A percentile compares a stretch with the other conserved stretches of the same genome.
These are phyloP conservation scores for Carex arenaria DNA, from an alignment of 202 grass and related monocot species.

Conservation along the genomic window DNA sequence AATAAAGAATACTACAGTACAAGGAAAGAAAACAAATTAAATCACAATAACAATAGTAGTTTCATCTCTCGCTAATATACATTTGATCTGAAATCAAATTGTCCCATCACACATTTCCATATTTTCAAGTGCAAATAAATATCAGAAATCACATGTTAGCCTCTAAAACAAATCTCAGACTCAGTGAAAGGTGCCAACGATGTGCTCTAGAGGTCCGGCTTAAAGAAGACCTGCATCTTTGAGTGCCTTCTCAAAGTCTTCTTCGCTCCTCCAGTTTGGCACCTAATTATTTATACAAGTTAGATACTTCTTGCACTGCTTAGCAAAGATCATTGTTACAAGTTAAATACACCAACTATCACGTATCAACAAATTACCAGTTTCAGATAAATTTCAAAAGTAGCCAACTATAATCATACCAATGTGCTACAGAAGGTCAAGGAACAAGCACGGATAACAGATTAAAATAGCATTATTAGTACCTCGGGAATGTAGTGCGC, in stretches of 20 bases:
- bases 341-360: not conserved
- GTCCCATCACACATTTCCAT: not conserved
- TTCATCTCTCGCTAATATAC: not conserved
- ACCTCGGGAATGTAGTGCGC: slow-evolving; percentile 64
- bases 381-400: not conserved
- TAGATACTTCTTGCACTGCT: not conserved
- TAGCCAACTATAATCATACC: not conserved
- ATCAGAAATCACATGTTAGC: not conserved
- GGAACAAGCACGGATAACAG: not conserved
- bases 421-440: not conserved
- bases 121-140: not conserved
- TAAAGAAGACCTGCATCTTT: slow-evolving; percentile 77
- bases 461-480: not conserved
- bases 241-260: slow-evolving; percentile 81
- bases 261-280: slow-evolving; percentile 69
- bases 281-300: slow-evolving; percentile 35
- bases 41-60: not conserved
- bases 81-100: not conserved
- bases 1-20: not conserved
- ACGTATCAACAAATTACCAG: not conserved
- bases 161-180: not conserved
- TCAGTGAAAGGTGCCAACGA: not conserved
- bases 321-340: not conserved
- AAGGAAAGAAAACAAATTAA: not conserved
- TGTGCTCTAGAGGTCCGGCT: not conserved